Evolutionary conservation across 148 eudicot genomes (phyloP).

Genomic region (Gaultheria prostrata): DNA sequence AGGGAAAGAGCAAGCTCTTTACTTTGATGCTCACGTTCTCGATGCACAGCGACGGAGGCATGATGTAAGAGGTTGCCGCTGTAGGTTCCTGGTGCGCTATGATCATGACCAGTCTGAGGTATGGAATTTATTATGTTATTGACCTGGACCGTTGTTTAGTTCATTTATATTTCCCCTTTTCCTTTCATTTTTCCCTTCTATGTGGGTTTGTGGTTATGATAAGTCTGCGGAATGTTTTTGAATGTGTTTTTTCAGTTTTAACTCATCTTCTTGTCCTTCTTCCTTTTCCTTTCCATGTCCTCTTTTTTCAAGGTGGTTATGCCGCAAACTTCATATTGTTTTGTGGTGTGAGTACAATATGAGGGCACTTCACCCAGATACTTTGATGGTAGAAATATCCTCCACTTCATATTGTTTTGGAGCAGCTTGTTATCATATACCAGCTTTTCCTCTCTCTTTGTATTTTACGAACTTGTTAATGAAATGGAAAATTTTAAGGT

Average conservation of each 20-base stretch:
- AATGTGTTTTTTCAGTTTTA: neutral
- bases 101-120: slow-evolving; percentile 99
- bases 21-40: slow-evolving; percentile 94
- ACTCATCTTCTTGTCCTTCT: neutral
- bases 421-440: neutral
- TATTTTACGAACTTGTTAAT: neutral
- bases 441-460: neutral
- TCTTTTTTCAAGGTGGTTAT: neutral
- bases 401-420: no score
- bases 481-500: no score
- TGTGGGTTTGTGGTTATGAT: neutral
- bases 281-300: neutral
- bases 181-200: neutral
- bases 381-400: neutral
- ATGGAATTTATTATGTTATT: slow-evolving; percentile 3
- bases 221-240: neutral
- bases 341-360: neutral
- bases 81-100: slow-evolving; percentile 93
- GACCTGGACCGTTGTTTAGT: neutral
- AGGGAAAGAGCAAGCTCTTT: slow-evolving; percentile 99
- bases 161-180: neutral
- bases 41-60: slow-evolving; percentile 96
- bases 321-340: neutral
- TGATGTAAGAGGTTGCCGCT: slow-evolving; percentile 96
- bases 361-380: neutral